Percentiles rank a stretch among this genome's conserved stretches.
Conservation (phyloP, 306 rosid genomes). For the Trifolium pratense region DNA sequence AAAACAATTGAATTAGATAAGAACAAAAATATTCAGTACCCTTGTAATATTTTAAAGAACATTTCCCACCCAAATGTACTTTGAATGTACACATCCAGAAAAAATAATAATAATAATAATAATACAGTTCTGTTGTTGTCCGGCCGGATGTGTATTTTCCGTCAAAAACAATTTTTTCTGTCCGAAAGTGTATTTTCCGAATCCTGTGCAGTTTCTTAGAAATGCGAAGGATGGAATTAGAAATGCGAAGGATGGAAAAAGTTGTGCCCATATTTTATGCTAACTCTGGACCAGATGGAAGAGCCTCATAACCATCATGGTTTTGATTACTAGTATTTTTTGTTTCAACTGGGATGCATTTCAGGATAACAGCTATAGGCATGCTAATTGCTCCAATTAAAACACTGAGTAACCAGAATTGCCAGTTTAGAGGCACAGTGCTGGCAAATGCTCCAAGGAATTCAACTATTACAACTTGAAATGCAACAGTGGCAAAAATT, state of each 20-base stretch:
- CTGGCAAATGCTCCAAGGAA: conserved; percentile 84
- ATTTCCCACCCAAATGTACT: too few relatives aligned
- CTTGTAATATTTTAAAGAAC: conserved; percentile 10
- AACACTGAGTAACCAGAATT: conserved; percentile 77
- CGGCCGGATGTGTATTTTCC: too few relatives aligned
- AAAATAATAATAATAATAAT: too few relatives aligned
- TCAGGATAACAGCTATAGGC: conserved; percentile 72
- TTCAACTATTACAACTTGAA: conserved; percentile 81
- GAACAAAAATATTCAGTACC: conserved; percentile 11
- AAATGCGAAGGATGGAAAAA: too few relatives aligned
- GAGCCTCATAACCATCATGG: conserved; percentile 79
- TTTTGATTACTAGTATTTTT: conserved; percentile 39
- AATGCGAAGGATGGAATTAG: too few relatives aligned
- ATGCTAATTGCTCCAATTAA: conserved; percentile 77
- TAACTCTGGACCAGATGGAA: conserved; percentile 68
- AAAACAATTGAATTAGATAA: conserved; percentile 27
- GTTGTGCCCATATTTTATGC: conserved; percentile 51
- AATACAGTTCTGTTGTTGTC: too few relatives aligned
- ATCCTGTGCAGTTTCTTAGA: too few relatives aligned
- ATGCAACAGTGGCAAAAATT: conserved; percentile 59
- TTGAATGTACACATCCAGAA: too few relatives aligned
- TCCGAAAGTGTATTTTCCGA: too few relatives aligned
- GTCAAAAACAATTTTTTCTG: too few relatives aligned
- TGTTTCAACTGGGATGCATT: conserved; percentile 82
- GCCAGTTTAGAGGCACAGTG: conserved; percentile 94